These are phyloP conservation scores for Hyphodiscus hymeniophilus DNA, from an alignment of 495 filamentous ascomycete genomes.

Conservation along the genomic window DNA sequence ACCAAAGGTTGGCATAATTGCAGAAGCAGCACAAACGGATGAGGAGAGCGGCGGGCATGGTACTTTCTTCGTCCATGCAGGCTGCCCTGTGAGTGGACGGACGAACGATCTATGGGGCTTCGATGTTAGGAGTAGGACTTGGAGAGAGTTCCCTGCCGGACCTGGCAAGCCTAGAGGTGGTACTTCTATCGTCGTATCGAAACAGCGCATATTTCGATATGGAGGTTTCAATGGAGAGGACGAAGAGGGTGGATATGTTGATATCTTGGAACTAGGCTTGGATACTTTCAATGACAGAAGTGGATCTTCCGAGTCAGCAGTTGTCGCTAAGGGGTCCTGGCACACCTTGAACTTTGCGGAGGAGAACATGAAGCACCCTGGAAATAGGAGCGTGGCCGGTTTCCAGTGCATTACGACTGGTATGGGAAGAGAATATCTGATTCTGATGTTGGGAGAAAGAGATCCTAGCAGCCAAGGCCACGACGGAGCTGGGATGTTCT, in stretches of 20 bases:
- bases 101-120: slow-evolving; percentile 67
- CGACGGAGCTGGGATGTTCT: slow-evolving; percentile 59
- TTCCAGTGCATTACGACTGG: slow-evolving; percentile 40
- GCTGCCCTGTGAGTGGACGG: slow-evolving; percentile 50
- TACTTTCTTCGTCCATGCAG: slow-evolving; percentile 63
- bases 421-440: slow-evolving; percentile 48
- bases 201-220: slow-evolving; percentile 57
- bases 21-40: slow-evolving; percentile 34
- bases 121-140: slow-evolving; percentile 45
- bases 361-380: slow-evolving; percentile 25
- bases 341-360: slow-evolving; percentile 18
- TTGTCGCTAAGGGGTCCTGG: slow-evolving; percentile 16
- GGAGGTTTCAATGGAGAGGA: slow-evolving; percentile 61
- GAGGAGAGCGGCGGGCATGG: slow-evolving; percentile 38
- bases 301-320: slow-evolving; percentile 7
- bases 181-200: slow-evolving; percentile 48
- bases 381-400: slow-evolving; percentile 32
- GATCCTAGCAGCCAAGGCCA: slow-evolving; percentile 55
- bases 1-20: slow-evolving; percentile 38
- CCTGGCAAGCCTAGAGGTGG: slow-evolving; percentile 55
- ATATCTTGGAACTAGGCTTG: slow-evolving; percentile 45
- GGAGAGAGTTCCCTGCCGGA: slow-evolving; percentile 54
- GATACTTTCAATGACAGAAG: slow-evolving; percentile 26
- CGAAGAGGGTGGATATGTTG: slow-evolving; percentile 58
- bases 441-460: slow-evolving; percentile 61